Base-by-base conservation (phyloP, 768 basidiomycete genomes). In the Suillus variegatus region DNA sequence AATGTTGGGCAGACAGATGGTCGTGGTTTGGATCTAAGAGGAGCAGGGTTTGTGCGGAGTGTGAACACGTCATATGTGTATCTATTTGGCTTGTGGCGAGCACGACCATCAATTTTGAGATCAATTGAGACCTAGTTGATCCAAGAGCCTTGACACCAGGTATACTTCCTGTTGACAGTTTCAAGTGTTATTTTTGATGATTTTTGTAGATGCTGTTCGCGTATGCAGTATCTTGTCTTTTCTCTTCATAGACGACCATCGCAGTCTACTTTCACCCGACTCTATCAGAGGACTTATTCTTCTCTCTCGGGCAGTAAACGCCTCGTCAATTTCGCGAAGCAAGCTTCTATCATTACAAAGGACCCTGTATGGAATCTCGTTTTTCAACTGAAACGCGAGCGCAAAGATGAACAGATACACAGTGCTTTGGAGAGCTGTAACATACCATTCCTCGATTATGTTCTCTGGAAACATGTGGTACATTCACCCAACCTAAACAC, bases 301-400 rank as follows among this genome's bases (percentile, higher is more conserved):
- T 70, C 73, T 49, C 58, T 72, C 49, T 72, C 69, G 55, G 61
- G 74, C 64, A 67, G 68, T 51, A 65, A 61, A 58, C 66, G 66
- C 55, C 70, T 66, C 1, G 62, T 67, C 35, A 73, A 70, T 28
- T 75, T 80, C 28, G 72, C 74, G 20, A 77, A 74, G 14, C 73
- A 80, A 44, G 64, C 83, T 16, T 75, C 77, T 38, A 69, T 68
- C 16, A 73, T 84, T 43, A 75, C 78, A 60, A 73, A 66, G 6
- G 76, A 82, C 14, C 80, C 83, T 8, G 55, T 82, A 16, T 86
- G 84, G 84, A 66, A 69, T 3, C 72, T 84, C 7, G 68, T 86
- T 5, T 62, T 72, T 22, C 72, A 75, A 4, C 72, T 85, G 35
- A 72, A 77, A 36, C 4, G 35, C 54, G 20, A 66, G 12, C 60